Evolutionary conservation across 73 alveolate species (phyloP).

Genomic region (Paramecium primaurelia): DNA sequence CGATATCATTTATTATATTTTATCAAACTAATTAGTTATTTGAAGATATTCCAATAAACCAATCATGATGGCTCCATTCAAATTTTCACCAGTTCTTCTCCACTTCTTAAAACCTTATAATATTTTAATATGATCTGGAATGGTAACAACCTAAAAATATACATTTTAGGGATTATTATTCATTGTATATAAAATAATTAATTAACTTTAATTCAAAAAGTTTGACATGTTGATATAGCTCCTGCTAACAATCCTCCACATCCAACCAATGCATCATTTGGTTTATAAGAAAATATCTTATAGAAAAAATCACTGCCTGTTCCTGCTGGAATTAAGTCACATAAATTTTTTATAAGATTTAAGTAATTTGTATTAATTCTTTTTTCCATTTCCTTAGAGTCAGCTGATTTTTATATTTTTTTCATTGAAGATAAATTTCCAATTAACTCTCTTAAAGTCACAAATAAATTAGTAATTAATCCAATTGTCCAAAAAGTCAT

Average conservation of each 20-base stretch:
- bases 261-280: constrained; percentile 74
- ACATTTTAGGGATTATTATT: not conserved
- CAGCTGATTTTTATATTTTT: not conserved
- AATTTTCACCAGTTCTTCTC: not conserved
- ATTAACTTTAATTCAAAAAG: not conserved
- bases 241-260: constrained; percentile 71
- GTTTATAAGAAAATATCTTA: not conserved
- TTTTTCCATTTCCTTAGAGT: not conserved
- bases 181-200: not conserved
- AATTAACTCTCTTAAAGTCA: not conserved
- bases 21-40: not conserved
- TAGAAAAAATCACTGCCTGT: constrained; percentile 43
- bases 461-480: constrained; percentile 2
- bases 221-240: constrained; percentile 62
- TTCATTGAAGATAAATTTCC: not conserved
- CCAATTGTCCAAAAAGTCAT: constrained; percentile 71
- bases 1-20: not conserved
- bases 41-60: not conserved
- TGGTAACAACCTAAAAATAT: not conserved
- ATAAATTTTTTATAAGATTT: constrained; percentile 65
- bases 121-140: not conserved
- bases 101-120: not conserved
- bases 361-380: constrained; percentile 11
- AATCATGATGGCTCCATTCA: not conserved
- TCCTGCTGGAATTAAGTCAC: constrained; percentile 72